Base-by-base conservation (phyloP, 257 asterid species). In the Primulina huaijiensis region DNA sequence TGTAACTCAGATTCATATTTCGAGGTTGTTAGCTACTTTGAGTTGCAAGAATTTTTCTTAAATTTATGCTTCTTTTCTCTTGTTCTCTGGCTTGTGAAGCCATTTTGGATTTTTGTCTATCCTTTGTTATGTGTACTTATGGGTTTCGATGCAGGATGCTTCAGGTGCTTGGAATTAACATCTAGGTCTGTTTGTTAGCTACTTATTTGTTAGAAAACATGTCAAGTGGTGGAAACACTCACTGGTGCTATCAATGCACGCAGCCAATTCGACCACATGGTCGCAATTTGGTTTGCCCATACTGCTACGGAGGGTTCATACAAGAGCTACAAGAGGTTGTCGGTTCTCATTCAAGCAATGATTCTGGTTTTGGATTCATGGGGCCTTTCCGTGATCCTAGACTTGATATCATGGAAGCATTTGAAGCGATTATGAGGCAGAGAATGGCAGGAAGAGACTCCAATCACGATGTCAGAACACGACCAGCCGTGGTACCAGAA, bases 391-490 rank as follows among this genome's bases (percentile, higher is more conserved):
- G 20, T 33, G 34, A 29, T 29, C 9, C 40, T 3, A 30, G 27
- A 16, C 53, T n/a, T 14, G 21, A 55, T 38, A 64, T 89, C 50
- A 84, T 86, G 87, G 94, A 89, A 60, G 95, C 92, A 14, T 89
- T 92, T 69, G 87, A 89, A 31, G 80, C 94, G 6, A 76, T 88
- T 65, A 78, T 88, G 89, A 85, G 90, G 78, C 97, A 82, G 72
- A 89, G 92, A 70, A 86, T 92, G 97, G 72, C 82, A 8, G 96
- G 95, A 81, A 80, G 92, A 72, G 84, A 84, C 74, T 86, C 89
- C 6, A 85, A 76, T 72, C 84, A 74, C 55, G 96, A 92, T 68
- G 80, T 88, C 55, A 80, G 95, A 68, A 71, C 87, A 62, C 80
- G 96, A 46, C 65, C 91, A 5, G 86, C 84, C 56, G 70, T 81